Evolutionary conservation across 176 grass and related monocot species (phyloP).

Genomic region (Musa beccarii): DNA sequence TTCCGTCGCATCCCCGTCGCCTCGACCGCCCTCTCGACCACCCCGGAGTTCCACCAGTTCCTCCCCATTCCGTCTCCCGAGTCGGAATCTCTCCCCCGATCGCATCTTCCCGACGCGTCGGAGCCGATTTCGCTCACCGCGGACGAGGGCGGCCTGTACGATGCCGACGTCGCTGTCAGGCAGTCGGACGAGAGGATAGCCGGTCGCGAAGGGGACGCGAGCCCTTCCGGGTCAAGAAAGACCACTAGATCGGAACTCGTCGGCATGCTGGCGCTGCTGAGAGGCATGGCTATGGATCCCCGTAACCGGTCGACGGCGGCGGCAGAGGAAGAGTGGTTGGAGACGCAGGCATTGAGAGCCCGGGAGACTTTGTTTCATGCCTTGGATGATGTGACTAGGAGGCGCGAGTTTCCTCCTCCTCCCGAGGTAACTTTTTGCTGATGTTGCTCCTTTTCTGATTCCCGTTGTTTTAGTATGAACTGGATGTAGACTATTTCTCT

Average conservation of each 20-base stretch:
- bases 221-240: background rate
- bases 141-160: background rate
- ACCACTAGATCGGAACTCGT: background rate
- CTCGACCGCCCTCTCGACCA: background rate
- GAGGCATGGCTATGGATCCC: background rate
- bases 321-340: conserved; percentile 2
- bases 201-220: background rate
- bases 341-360: background rate
- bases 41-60: conserved; percentile 10
- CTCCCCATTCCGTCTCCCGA: background rate
- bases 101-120: background rate
- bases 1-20: conserved; percentile 7
- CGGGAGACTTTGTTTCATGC: background rate
- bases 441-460: too few species aligned
- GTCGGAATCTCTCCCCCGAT: background rate
- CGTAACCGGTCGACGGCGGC: background rate
- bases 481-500: background rate
- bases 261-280: background rate
- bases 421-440: background rate
- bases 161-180: background rate
- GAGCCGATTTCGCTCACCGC: background rate
- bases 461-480: background rate
- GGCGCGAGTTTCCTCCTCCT: background rate
- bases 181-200: background rate
- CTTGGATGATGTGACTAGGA: background rate